Evolutionary conservation across 345 rosid species (phyloP).

Genomic region (Aegle marmelos): DNA sequence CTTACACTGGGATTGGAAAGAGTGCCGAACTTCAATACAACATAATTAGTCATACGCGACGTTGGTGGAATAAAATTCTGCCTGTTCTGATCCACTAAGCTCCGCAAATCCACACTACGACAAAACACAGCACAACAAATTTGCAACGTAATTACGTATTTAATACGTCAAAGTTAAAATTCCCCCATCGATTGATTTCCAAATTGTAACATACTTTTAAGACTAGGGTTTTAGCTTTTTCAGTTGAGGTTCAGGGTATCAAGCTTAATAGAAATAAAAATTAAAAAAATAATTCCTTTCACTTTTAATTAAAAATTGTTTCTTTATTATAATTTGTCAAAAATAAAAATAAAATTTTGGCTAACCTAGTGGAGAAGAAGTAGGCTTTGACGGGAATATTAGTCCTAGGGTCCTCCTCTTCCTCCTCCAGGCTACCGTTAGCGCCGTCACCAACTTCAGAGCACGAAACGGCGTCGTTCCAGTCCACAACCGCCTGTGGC

Average conservation of each 20-base stretch:
- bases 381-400: conserved; percentile 87
- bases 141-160: background rate
- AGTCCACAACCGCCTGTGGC: conserved; percentile 23
- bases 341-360: background rate
- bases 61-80: conserved; percentile 80
- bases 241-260: background rate
- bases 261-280: background rate
- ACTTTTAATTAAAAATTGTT: too few relatives aligned
- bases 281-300: background rate
- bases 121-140: background rate
- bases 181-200: background rate
- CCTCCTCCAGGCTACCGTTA: conserved; percentile 28
- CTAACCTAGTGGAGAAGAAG: conserved; percentile 84
- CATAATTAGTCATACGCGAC: conserved; percentile 87
- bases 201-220: background rate
- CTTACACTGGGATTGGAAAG: conserved; percentile 53
- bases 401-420: conserved; percentile 46
- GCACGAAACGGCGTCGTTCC: conserved; percentile 45
- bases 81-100: conserved; percentile 80
- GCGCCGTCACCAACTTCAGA: conserved; percentile 35
- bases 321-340: background rate
- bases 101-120: conserved; percentile 84
- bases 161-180: background rate
- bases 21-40: conserved; percentile 75
- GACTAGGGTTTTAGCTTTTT: background rate